These are phyloP conservation scores for Penicillium taxi DNA, from an alignment of 495 filamentous ascomycete genomes.

Conservation along the genomic window DNA sequence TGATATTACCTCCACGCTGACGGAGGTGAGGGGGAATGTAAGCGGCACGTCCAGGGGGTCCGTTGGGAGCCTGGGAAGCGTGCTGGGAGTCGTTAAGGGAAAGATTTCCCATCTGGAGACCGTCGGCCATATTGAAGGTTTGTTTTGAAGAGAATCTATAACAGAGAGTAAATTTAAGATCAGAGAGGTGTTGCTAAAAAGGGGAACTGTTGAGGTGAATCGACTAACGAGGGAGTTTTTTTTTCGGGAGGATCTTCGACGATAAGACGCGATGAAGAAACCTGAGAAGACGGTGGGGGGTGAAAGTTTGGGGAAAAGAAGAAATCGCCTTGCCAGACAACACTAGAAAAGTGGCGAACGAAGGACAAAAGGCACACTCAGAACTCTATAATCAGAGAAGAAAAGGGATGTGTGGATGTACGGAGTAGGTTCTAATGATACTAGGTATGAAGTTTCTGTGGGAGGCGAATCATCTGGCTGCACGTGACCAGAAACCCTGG, in stretches of 20 bases:
- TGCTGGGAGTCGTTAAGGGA: conserved; percentile 67
- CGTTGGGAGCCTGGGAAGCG: conserved; percentile 37
- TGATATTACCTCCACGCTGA: conserved; percentile 38
- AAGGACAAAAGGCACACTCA: conserved; percentile 32
- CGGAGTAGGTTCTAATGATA: conserved; percentile 12
- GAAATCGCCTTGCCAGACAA: no score
- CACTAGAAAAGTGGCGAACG: conserved; percentile 24
- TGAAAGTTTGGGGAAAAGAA: conserved; percentile 2
- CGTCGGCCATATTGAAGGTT: conserved; percentile 75
- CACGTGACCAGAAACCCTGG: no score
- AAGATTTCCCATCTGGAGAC: conserved; percentile 85
- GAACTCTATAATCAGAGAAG: conserved; percentile 36
- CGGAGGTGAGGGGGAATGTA: conserved; percentile 98
- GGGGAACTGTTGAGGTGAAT: not conserved
- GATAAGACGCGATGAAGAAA: conserved; percentile 10
- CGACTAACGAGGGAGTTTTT: conserved; percentile 11
- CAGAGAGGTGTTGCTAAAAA: conserved; percentile 13
- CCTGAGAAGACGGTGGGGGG: not conserved
- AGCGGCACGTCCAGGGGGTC: conserved; percentile 54
- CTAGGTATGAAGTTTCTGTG: conserved; percentile 12
- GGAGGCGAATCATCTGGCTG: conserved; percentile 24
- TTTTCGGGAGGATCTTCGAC: conserved; percentile 4
- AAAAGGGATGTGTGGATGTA: conserved; percentile 26
- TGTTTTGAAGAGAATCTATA: conserved; percentile 9
- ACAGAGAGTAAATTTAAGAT: conserved; percentile 2